A percentile compares a stretch with the other conserved stretches of the same genome.
These are phyloP conservation scores for rapeseed (Brassica napus) DNA, from an alignment of 345 rosid species.

Conservation along the genomic window Da-Ae NC_063448.1:1659501-1660000, in stretches of 20 bases:
- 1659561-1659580: constrained; percentile 59
- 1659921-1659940: too few relatives aligned
- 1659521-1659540: constrained; percentile 96
- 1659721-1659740: constrained; percentile 72
- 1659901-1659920: too few relatives aligned
- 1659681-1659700: constrained; percentile 84
- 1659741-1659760: constrained; percentile 91
- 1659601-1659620: constrained; percentile 85
- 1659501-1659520: constrained; percentile 83
- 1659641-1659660: constrained; percentile 87
- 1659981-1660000: background rate
- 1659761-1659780: constrained; percentile 92
- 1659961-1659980: too few relatives aligned
- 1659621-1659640: constrained; percentile 90
- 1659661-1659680: constrained; percentile 87
- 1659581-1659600: constrained; percentile 74
- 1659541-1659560: constrained; percentile 82
- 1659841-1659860: constrained; percentile 61
- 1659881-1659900: too few relatives aligned
- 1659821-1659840: constrained; percentile 86
- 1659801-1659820: constrained; percentile 95
- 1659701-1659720: constrained; percentile 66
- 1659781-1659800: constrained; percentile 91
- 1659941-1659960: too few relatives aligned
- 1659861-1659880: constrained; percentile 59